Percentiles rank a stretch among this genome's conserved stretches.
Evolutionary conservation across 768 basidiomycete genomes (phyloP).

Genomic region (Lactifluus pinguis): DNA sequence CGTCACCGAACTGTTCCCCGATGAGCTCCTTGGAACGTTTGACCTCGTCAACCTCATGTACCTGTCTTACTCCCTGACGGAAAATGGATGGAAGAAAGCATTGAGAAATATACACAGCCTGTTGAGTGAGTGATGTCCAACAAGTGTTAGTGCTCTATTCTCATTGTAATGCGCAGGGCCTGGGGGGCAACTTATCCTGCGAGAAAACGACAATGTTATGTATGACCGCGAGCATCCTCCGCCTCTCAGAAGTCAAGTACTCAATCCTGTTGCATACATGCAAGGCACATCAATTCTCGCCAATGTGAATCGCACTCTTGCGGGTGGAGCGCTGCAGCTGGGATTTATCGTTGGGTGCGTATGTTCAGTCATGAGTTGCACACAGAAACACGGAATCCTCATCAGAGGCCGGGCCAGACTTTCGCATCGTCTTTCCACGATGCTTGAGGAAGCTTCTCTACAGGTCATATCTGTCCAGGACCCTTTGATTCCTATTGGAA

Average conservation of each 20-base stretch:
- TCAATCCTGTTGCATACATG: neutral
- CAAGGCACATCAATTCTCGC: neutral
- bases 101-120: neutral
- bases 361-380: neutral
- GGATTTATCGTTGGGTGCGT: neutral
- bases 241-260: neutral
- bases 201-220: neutral
- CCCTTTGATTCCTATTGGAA: neutral
- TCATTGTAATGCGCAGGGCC: neutral
- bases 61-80: neutral
- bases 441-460: neutral
- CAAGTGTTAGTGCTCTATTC: neutral
- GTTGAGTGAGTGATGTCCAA: neutral
- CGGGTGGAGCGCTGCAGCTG: neutral
- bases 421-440: neutral
- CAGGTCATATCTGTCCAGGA: neutral
- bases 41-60: neutral
- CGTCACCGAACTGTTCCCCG: neutral
- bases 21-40: conserved; percentile 3
- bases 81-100: neutral
- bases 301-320: neutral
- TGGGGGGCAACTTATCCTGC: neutral
- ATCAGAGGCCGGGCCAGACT: neutral
- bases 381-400: too few species aligned
- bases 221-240: neutral